These are phyloP conservation scores for Eudorina sp. DNA, from an alignment of 139 green algal species.

Conservation along the genomic window DNA sequence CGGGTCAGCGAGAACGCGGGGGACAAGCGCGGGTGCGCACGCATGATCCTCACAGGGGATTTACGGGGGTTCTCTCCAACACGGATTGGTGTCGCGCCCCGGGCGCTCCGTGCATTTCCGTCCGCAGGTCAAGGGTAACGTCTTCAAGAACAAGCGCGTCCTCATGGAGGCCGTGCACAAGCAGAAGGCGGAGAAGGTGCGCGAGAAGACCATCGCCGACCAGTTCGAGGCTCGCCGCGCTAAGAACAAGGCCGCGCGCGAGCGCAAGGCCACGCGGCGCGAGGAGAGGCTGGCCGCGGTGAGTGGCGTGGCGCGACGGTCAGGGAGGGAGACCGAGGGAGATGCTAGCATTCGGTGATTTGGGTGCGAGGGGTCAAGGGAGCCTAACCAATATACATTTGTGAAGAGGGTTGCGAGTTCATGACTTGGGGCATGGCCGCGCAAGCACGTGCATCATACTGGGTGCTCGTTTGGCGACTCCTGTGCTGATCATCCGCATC, in stretches of 20 bases:
- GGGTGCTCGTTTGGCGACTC: too few species aligned
- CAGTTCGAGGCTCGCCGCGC: slow-evolving; percentile 97
- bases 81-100: too few species aligned
- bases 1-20: too few species aligned
- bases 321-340: too few species aligned
- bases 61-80: too few species aligned
- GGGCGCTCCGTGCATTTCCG: too few species aligned
- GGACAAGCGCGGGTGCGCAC: too few species aligned
- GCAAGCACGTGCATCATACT: too few species aligned
- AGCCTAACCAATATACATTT: neutral
- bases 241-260: slow-evolving; percentile 96
- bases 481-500: too few species aligned
- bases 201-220: slow-evolving; percentile 98
- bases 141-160: slow-evolving; percentile 99
- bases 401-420: neutral
- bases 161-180: slow-evolving; percentile 99
- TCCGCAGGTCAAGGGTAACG: slow-evolving; percentile 97
- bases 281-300: slow-evolving; percentile 92
- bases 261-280: slow-evolving; percentile 94
- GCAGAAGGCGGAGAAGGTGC: slow-evolving; percentile 98
- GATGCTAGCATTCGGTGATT: too few species aligned
- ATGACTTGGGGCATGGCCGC: too few species aligned
- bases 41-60: too few species aligned
- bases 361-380: neutral
- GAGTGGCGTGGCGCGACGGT: slow-evolving; percentile 29